A percentile compares a stretch with the other conserved stretches of the same genome.
phyloP scores from a whole-genome alignment of 2,329 filamentous ascomycete genomes.

The Nothomitra cinnamomea region DNA sequence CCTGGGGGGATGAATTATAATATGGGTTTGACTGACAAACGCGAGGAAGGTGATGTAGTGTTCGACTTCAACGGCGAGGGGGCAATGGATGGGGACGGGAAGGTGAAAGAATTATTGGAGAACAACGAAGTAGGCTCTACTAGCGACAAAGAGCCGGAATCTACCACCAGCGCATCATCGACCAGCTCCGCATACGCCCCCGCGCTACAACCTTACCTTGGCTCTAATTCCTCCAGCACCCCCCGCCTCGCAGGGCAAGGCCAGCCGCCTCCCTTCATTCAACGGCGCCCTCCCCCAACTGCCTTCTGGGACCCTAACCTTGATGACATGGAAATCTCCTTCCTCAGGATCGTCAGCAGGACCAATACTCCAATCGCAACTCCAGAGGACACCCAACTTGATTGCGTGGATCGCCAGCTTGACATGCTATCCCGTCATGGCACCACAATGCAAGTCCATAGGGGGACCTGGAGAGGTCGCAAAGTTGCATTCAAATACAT shows the following conservation, averaged over 20 bases:
- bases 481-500: constrained; percentile 1
- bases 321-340: background rate
- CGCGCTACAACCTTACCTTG: background rate
- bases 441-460: background rate
- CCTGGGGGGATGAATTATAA: background rate
- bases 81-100: background rate
- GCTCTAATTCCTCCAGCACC: background rate
- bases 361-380: background rate
- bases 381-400: background rate
- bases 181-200: background rate
- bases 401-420: background rate
- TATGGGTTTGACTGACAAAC: background rate
- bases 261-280: background rate
- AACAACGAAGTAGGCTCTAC: background rate
- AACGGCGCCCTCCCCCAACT: background rate
- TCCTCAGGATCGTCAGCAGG: background rate
- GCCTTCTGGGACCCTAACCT: background rate
- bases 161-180: background rate
- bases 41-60: too few species aligned
- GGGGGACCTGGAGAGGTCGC: background rate
- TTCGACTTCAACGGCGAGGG: background rate
- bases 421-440: background rate
- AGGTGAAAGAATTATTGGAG: background rate
- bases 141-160: background rate
- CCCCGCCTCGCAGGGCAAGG: background rate